Conservation (phyloP, 2,329 filamentous ascomycete species). For the Trichoderma endophyticum region DNA sequence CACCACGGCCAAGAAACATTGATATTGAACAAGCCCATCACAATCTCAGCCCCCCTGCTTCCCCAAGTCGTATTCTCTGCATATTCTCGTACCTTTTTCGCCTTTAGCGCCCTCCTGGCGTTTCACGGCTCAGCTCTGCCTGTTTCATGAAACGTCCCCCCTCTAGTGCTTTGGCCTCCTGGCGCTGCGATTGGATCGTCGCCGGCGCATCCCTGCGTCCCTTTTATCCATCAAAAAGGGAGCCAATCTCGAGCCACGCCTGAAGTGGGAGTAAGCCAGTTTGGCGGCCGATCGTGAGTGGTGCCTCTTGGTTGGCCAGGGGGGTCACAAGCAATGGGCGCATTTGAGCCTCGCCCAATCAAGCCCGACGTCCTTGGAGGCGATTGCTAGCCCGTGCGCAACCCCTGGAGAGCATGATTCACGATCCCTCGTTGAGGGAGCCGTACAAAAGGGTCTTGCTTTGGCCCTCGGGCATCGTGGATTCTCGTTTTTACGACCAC, state of each 20-base stretch:
- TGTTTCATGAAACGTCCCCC: conserved; percentile 16
- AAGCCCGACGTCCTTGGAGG: neutral
- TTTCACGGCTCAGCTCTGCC: conserved; percentile 13
- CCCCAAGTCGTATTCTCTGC: neutral
- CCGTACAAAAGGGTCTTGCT: conserved; percentile 11
- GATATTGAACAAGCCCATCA: neutral
- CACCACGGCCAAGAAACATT: neutral
- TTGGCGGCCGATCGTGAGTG: conserved; percentile 6
- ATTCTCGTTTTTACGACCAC: neutral
- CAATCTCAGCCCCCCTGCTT: neutral
- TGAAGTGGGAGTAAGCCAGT: neutral
- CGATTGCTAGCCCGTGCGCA: neutral
- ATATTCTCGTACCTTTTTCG: neutral
- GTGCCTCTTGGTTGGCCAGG: neutral
- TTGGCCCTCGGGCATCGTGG: neutral
- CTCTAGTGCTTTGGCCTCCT: neutral
- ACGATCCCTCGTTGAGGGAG: neutral
- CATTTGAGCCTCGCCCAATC: neutral
- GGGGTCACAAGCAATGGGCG: neutral
- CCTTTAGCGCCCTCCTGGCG: conserved; percentile 10
- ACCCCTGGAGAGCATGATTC: conserved; percentile 9
- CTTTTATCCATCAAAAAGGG: neutral
- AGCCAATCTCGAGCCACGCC: conserved; percentile 7
- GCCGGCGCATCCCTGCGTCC: neutral
- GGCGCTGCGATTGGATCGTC: conserved; percentile 6